phyloP scores from a whole-genome alignment of 179 eudicot genomes.

The Carnegiea gigantea region DNA sequence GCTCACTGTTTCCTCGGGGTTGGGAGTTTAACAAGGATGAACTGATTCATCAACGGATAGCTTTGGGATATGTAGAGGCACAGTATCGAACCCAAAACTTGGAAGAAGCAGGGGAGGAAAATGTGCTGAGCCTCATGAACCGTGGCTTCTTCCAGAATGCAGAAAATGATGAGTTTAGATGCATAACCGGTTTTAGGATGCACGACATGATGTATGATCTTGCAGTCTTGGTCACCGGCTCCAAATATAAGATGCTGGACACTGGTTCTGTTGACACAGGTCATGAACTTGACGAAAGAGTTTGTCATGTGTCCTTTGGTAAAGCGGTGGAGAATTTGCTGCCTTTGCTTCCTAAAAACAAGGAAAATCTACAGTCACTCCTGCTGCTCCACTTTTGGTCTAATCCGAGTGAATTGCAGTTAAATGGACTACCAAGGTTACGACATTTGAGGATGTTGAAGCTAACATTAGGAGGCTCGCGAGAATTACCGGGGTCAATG shows the following conservation, averaged over 20 bases:
- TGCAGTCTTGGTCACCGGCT: neutral
- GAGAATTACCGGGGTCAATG: neutral
- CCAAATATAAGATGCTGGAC: neutral
- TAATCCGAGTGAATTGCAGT: neutral
- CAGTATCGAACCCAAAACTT: neutral
- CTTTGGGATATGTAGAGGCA: neutral
- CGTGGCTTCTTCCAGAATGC: no score
- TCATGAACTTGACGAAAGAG: neutral
- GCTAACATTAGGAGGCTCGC: neutral
- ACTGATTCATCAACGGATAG: neutral
- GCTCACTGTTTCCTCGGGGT: neutral
- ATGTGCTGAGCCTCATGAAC: no score
- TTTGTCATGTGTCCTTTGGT: neutral
- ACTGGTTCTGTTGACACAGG: neutral
- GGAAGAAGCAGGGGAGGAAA: neutral
- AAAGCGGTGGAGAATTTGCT: neutral
- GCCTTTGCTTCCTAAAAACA: neutral
- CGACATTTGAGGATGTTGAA: neutral
- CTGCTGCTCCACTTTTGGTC: neutral
- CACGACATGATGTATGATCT: neutral
- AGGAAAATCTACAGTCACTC: neutral
- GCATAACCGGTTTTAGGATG: neutral
- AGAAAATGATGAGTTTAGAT: neutral
- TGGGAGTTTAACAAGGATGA: neutral
- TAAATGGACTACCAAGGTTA: neutral